Evolutionary conservation across 2,329 filamentous ascomycete species (phyloP), one percentile per base, ranked within the genome.

Genomic region (Calonectria montana): DNA sequence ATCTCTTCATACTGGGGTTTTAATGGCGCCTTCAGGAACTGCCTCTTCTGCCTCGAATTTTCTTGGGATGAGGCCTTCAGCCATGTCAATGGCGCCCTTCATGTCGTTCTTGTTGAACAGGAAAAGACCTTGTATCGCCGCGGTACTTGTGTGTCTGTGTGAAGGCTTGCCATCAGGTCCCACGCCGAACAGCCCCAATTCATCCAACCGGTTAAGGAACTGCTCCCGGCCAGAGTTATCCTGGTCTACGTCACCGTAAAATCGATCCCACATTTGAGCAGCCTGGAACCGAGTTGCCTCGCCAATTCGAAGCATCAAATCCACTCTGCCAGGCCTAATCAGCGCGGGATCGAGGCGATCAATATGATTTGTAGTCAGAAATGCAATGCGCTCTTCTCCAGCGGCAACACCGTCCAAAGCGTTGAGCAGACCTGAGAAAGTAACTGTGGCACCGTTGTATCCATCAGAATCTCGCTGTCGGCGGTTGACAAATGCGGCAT

Each of bases 351-450:
- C 95, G 2, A 98, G 89, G 47, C 94, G 90, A 76, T 98, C 95
- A 43, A 98, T 91, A 80, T 98, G 95, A 80, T 99, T 99, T 23
- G 96, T 97, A 2, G 97, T 99, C 74, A 97, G 87, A 83, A 99
- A 98, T 1, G 97, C 92, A 73, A 99, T 94, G 65, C 97, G 91
- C 85, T 98, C 96, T 82, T 98, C 97, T 15, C 95, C 94, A 64
- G 96, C 97, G 8, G 95, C 95, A n/a, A 98, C 91, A 1, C 97
- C 97, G 74, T 99, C 97, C 16, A 96, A 83, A 0, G 94, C 93
- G 79, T 96, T 96, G 43, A 98, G 86, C 23, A 98, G 86, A 0
- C 96, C 96, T 0, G 96, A 98, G 79, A 98, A 98, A 0, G 97
- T 99, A 27, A 98, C 96, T 21, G 94, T 97, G 2, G 94, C 93